phyloP scores from a whole-genome alignment of 1,284 basidiomycete species.

The Ganoderma lucidum region DNA sequence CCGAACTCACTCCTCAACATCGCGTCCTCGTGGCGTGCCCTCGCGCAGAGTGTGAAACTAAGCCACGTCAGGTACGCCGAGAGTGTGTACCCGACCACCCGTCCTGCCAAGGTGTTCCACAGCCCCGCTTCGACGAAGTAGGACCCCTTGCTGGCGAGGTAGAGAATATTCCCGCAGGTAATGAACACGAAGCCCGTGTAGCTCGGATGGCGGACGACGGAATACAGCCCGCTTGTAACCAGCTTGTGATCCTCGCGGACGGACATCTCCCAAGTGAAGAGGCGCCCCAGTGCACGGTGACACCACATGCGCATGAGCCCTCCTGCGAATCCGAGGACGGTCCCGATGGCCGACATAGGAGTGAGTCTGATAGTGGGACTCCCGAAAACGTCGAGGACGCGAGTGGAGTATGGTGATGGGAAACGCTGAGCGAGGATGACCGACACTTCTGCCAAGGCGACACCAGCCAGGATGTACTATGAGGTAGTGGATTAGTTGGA shows the following conservation, averaged over 20 bases:
- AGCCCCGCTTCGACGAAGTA: slow-evolving; percentile 14
- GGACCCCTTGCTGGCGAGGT: slow-evolving; percentile 9
- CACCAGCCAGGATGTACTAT: neutral
- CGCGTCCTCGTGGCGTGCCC: slow-evolving; percentile 24
- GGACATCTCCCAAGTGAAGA: slow-evolving; percentile 27
- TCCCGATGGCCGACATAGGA: neutral
- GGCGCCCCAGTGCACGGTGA: slow-evolving; percentile 17
- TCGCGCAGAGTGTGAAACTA: slow-evolving; percentile 16
- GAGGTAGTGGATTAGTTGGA: too few relatives aligned
- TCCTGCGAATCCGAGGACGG: slow-evolving; percentile 11
- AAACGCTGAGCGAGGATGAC: slow-evolving; percentile 12
- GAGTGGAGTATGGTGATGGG: slow-evolving; percentile 11
- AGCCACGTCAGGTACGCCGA: neutral
- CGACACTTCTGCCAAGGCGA: slow-evolving; percentile 10
- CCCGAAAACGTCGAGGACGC: slow-evolving; percentile 9
- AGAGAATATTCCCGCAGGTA: slow-evolving; percentile 8
- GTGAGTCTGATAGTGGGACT: slow-evolving; percentile 10
- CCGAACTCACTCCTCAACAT: slow-evolving; percentile 28
- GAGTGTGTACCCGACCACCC: neutral
- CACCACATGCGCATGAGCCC: slow-evolving; percentile 21
- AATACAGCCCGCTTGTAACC: slow-evolving; percentile 31
- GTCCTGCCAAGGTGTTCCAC: neutral
- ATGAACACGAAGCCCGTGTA: slow-evolving; percentile 21
- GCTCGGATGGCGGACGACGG: slow-evolving; percentile 33
- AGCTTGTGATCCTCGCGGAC: slow-evolving; percentile 24